Percentiles rank a stretch among this genome's conserved stretches.
Evolutionary conservation across 768 basidiomycete genomes (phyloP).

Genomic region (Suillus placidus): DNA sequence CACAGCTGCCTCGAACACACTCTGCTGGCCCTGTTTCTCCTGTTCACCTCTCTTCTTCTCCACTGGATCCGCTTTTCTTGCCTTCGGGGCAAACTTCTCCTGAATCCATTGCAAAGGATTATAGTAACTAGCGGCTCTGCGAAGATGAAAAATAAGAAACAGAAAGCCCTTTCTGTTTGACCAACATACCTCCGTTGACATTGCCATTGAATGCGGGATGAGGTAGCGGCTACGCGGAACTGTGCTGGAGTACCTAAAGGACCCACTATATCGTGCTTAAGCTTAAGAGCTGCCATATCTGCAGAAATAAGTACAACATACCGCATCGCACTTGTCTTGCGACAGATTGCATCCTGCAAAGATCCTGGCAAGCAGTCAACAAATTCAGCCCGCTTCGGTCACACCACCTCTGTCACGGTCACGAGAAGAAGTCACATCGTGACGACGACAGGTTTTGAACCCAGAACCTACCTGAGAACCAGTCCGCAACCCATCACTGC

Average conservation of each 20-base stretch:
- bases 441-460: background rate
- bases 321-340: slow-evolving; percentile 28
- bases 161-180: background rate
- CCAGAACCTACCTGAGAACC: slow-evolving; percentile 11
- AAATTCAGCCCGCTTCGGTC: slow-evolving; percentile 24
- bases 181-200: slow-evolving; percentile 49
- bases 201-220: slow-evolving; percentile 36
- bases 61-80: slow-evolving; percentile 47
- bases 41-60: slow-evolving; percentile 45
- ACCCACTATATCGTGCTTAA: slow-evolving; percentile 17
- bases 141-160: slow-evolving; percentile 6
- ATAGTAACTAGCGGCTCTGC: slow-evolving; percentile 47
- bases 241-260: slow-evolving; percentile 17
- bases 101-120: slow-evolving; percentile 67
- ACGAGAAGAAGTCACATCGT: slow-evolving; percentile 14
- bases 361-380: slow-evolving; percentile 12
- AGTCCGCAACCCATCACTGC: slow-evolving; percentile 13
- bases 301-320: slow-evolving; percentile 16
- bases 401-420: slow-evolving; percentile 17
- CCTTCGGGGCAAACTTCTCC: slow-evolving; percentile 54
- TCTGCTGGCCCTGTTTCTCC: slow-evolving; percentile 36
- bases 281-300: background rate
- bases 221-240: slow-evolving; percentile 14
- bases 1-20: slow-evolving; percentile 20
- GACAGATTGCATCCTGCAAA: slow-evolving; percentile 32